A percentile compares a stretch with the other conserved stretches of the same genome.
phyloP scores from a whole-genome alignment of 805 yeast genomes.

The Ogataea methanolica region DNA sequence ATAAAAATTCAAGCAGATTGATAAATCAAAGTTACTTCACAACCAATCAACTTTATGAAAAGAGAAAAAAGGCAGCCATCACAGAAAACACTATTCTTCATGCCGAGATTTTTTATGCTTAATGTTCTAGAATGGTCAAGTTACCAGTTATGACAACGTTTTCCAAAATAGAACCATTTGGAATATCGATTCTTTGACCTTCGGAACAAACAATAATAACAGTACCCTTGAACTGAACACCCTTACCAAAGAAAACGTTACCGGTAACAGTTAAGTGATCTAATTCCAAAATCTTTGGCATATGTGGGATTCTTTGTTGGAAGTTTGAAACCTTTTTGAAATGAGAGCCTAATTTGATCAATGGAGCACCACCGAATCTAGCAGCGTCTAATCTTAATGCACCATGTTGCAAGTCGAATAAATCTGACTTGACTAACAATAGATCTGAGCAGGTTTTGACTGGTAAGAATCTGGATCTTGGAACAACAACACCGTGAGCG shows the following conservation, averaged over 20 bases:
- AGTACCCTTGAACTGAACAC: slow-evolving; percentile 90
- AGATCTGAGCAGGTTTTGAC: slow-evolving; percentile 97
- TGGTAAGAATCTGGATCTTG: slow-evolving; percentile 96
- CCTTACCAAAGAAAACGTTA: slow-evolving; percentile 86
- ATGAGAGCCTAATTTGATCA: slow-evolving; percentile 93
- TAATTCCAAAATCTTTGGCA: slow-evolving; percentile 93
- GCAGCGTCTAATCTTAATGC: slow-evolving; percentile 77
- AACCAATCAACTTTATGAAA: not conserved
- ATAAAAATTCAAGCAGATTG: no score
- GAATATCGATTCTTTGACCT: slow-evolving; percentile 95
- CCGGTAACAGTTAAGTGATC: slow-evolving; percentile 98
- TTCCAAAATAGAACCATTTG: slow-evolving; percentile 91
- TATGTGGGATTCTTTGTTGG: slow-evolving; percentile 85
- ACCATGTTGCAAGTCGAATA: slow-evolving; percentile 89
- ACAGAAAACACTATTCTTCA: not conserved
- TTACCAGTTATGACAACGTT: slow-evolving; percentile 97
- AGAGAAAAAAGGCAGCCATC: not conserved
- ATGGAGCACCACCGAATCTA: slow-evolving; percentile 89
- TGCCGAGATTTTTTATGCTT: slow-evolving; percentile 6
- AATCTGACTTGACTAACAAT: slow-evolving; percentile 89
- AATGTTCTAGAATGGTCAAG: slow-evolving; percentile 90
- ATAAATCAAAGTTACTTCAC: no score
- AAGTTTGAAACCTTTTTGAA: slow-evolving; percentile 93
- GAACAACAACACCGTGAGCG: slow-evolving; percentile 97
- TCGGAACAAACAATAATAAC: slow-evolving; percentile 97